phyloP scores from a whole-genome alignment of 768 basidiomycete genomes.

The Boletellus ananas region DNA sequence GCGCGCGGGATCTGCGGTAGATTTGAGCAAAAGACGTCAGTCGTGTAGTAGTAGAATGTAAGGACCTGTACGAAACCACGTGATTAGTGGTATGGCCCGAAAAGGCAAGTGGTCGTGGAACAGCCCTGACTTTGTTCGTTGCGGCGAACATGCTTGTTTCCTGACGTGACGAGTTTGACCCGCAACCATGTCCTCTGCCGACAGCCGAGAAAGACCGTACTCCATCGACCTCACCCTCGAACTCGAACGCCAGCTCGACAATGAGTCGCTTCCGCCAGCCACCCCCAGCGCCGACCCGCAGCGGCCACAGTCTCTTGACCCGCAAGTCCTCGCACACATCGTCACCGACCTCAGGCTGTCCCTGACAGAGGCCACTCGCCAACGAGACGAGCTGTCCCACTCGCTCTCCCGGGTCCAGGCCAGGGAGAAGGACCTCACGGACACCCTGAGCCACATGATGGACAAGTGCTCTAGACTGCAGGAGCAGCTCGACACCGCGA shows the following conservation, averaged over 20 bases:
- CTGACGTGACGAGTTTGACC: not conserved
- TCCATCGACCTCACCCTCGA: constrained; percentile 80
- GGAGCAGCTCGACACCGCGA: constrained; percentile 50
- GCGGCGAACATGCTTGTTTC: not conserved
- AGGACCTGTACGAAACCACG: constrained; percentile 16
- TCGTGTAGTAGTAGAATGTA: constrained; percentile 2
- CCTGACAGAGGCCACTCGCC: constrained; percentile 58
- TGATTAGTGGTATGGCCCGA: not conserved
- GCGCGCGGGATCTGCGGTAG: not conserved
- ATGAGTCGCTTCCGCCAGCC: constrained; percentile 55
- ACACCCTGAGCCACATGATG: constrained; percentile 59
- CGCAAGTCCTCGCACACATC: constrained; percentile 72
- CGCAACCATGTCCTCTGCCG: constrained; percentile 29
- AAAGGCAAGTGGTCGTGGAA: not conserved
- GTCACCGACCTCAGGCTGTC: constrained; percentile 69
- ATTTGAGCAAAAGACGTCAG: constrained; percentile 8
- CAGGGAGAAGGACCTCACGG: constrained; percentile 58
- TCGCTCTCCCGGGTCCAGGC: constrained; percentile 47
- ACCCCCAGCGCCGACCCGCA: constrained; percentile 31
- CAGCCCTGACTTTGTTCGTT: not conserved
- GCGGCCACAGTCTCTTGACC: constrained; percentile 58
- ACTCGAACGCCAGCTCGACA: constrained; percentile 70
- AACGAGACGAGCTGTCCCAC: constrained; percentile 64
- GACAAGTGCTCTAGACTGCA: constrained; percentile 61
- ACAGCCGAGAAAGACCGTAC: constrained; percentile 25